Evolutionary conservation across 495 filamentous ascomycete species (phyloP).

Genomic region (Xylaria intraflava): DNA sequence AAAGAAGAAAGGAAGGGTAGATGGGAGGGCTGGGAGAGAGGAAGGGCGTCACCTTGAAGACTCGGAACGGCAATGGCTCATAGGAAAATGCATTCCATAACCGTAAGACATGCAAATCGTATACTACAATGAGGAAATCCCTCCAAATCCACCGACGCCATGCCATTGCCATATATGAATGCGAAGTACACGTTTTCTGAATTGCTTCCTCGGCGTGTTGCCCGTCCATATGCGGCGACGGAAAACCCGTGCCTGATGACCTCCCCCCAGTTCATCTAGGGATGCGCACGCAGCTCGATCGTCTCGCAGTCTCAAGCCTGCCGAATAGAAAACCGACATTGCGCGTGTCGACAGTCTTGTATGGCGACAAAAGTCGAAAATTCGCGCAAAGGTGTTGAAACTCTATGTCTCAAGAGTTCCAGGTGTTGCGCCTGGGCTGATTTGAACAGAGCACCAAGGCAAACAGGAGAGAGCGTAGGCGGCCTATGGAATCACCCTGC

Average conservation of each 20-base stretch:
- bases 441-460: neutral
- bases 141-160: neutral
- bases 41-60: neutral
- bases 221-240: neutral
- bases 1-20: too few relatives aligned
- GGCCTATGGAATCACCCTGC: slow-evolving; percentile 12
- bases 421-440: neutral
- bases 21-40: too few relatives aligned
- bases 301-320: neutral
- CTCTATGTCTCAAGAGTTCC: slow-evolving; percentile 9
- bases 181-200: neutral
- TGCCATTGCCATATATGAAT: neutral
- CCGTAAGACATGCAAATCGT: slow-evolving; percentile 1
- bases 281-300: neutral
- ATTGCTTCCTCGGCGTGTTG: neutral
- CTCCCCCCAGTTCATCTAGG: neutral
- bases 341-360: neutral
- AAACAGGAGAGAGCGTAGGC: slow-evolving; percentile 4
- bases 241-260: neutral
- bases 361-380: neutral
- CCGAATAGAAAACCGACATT: neutral
- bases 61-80: neutral
- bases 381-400: neutral
- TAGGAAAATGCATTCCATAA: slow-evolving; percentile 1
- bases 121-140: slow-evolving; percentile 1